A percentile compares a stretch with the other conserved stretches of the same genome.
phyloP scores from a whole-genome alignment of 2,329 filamentous ascomycete species.

The Hypoxylon sp. region DNA sequence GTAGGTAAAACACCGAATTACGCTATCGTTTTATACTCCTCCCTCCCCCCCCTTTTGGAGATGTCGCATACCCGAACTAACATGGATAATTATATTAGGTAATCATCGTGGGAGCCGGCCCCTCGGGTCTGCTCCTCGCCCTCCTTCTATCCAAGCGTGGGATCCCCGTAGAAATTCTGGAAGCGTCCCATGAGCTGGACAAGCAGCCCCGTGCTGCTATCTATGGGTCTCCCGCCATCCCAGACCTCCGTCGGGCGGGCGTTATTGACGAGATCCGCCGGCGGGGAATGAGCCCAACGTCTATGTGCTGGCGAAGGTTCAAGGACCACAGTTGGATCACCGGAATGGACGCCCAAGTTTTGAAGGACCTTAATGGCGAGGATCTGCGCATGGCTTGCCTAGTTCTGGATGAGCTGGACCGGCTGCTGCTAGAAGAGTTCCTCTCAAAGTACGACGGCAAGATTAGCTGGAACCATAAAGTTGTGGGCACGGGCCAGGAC shows the following conservation, averaged over 20 bases:
- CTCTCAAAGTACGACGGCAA: slow-evolving; percentile 54
- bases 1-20: slow-evolving; percentile 30
- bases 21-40: background rate
- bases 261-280: slow-evolving; percentile 62
- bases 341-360: slow-evolving; percentile 55
- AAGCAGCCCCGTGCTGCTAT: slow-evolving; percentile 74
- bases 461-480: slow-evolving; percentile 64
- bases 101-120: slow-evolving; percentile 66
- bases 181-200: slow-evolving; percentile 69
- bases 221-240: slow-evolving; percentile 71
- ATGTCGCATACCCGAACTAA: slow-evolving; percentile 10
- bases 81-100: slow-evolving; percentile 51
- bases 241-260: slow-evolving; percentile 71
- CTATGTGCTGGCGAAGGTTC: slow-evolving; percentile 59
- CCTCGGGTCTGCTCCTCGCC: slow-evolving; percentile 64
- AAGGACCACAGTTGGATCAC: slow-evolving; percentile 57
- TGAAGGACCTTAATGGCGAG: slow-evolving; percentile 57
- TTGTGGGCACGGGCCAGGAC: slow-evolving; percentile 64
- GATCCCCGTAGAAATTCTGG: slow-evolving; percentile 69
- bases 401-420: slow-evolving; percentile 60
- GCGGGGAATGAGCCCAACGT: slow-evolving; percentile 58
- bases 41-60: slow-evolving; percentile 1
- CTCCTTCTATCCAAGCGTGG: slow-evolving; percentile 68
- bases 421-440: slow-evolving; percentile 61
- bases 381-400: slow-evolving; percentile 61